Base-by-base conservation (phyloP, 1,284 basidiomycete genomes). In the Hemileia vastatrix region DNA sequence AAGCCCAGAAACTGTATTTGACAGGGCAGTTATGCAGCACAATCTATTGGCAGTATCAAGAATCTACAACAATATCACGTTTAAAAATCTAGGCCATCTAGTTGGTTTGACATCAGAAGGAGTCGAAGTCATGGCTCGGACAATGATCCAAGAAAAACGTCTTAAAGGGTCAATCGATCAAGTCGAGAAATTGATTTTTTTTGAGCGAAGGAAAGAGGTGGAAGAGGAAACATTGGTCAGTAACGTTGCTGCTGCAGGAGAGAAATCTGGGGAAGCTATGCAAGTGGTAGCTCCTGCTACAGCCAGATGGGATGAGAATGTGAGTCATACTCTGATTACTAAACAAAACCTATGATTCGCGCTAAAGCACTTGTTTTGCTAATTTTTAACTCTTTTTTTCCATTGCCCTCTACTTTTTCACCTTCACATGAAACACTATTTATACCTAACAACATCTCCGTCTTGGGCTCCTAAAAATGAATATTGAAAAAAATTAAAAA, bases 21-120 rank as follows among this genome's bases (percentile, higher is more conserved):
- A 97, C 76, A 83, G 92, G 54, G 95, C 95, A 1, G 89, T 99
- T 52, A 89, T 97, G 84, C 94, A 98, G 75, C 95, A 99, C 78
- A 99, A 98, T 75, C 80, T 98, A 15, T 83, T 95, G 64, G 90
- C 93, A 8, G 91, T 90, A 71, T 94, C 90, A 1, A 89, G 91
- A 73, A 68, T 72, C 8, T 72, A 72, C 52, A 62, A 64, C 55
- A 65, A 66, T 50, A 69, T 72, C 63, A 68, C 69, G 5, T 47
- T 72, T 13, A 63, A 61, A n/a, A 71, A 69, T 11, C 62, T 71
- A 15, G 67, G 68, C 8, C 59, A 64, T 0, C 27, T 76, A 36
- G 67, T 71, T 3, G 66, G 69, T 50, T 63, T 73, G 32, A 67
- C 66, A 9, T 32, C 70, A 71, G 76, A 88, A 40, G 89, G 87